These are phyloP conservation scores for Komagataella pastoris DNA, from an alignment of 805 yeast species.

Conservation along the genomic window DNA sequence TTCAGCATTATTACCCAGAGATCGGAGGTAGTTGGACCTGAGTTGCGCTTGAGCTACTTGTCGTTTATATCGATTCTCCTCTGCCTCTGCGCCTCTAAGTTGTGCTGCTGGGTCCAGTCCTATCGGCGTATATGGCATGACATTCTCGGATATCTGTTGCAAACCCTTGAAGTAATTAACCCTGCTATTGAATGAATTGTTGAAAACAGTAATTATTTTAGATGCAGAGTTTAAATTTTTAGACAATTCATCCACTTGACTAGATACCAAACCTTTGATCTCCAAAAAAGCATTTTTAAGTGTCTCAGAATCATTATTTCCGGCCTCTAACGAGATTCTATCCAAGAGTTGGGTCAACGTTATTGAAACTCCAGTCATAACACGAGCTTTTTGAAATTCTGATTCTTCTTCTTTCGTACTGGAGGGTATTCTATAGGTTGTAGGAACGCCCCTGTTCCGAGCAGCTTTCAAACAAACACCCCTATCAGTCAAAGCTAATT, in stretches of 20 bases:
- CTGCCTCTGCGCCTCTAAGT: background rate
- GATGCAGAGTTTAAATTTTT: conserved; percentile 24
- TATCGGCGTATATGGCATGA: conserved; percentile 31
- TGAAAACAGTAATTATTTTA: conserved; percentile 33
- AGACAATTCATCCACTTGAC: conserved; percentile 28
- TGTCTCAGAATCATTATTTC: background rate
- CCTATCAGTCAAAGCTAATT: conserved; percentile 31
- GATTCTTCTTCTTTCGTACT: conserved; percentile 6
- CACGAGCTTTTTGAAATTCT: background rate
- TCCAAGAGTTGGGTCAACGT: background rate
- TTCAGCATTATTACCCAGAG: conserved; percentile 18
- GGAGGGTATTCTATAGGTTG: conserved; percentile 3
- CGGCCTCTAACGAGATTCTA: background rate
- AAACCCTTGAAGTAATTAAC: conserved; percentile 73
- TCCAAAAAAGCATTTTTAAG: background rate
- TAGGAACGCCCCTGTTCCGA: conserved; percentile 7
- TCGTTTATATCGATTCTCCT: conserved; percentile 4
- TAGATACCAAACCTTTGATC: conserved; percentile 8
- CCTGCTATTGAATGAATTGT: conserved; percentile 65
- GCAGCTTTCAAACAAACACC: conserved; percentile 19
- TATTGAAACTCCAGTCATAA: background rate
- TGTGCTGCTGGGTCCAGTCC: background rate
- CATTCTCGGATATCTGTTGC: conserved; percentile 78
- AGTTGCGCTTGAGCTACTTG: conserved; percentile 18
- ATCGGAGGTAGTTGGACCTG: conserved; percentile 34